These are phyloP conservation scores for Coccinonectria pachysandricola DNA, from an alignment of 2,329 filamentous ascomycete genomes.

Conservation along the genomic window DNA sequence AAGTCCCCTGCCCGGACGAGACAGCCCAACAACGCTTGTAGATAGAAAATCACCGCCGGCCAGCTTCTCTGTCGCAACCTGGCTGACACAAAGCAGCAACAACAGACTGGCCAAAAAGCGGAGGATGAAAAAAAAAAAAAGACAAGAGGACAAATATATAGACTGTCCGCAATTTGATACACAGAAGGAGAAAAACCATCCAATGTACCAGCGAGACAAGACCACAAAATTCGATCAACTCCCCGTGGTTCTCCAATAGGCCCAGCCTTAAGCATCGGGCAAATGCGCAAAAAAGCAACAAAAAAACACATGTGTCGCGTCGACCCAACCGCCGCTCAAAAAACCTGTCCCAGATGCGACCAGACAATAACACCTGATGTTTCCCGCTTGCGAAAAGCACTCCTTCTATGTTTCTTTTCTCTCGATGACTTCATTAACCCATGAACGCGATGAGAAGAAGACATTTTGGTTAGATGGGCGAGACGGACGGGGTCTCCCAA, in stretches of 20 bases:
- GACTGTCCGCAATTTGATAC: conserved; percentile 18
- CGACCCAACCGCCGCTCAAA: conserved; percentile 22
- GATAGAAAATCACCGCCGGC: conserved; percentile 11
- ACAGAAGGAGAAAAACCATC: conserved; percentile 19
- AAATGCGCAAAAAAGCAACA: not conserved
- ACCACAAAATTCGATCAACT: conserved; percentile 26
- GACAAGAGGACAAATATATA: conserved; percentile 21
- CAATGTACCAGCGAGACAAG: conserved; percentile 20
- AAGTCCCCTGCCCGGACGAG: conserved; percentile 15
- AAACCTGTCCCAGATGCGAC: conserved; percentile 24
- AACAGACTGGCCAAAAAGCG: conserved; percentile 8
- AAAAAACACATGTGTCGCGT: not conserved
- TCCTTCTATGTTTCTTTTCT: conserved; percentile 35
- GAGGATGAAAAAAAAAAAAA: conserved; percentile 13
- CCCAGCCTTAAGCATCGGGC: conserved; percentile 21
- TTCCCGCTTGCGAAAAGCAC: conserved; percentile 23
- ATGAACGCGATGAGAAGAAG: conserved; percentile 21
- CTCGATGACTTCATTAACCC: conserved; percentile 39
- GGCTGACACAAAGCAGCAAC: conserved; percentile 3
- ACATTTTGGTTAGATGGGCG: conserved; percentile 20
- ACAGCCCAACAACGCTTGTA: conserved; percentile 20
- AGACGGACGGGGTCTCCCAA: conserved; percentile 16
- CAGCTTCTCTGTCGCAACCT: conserved; percentile 10
- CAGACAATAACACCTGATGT: conserved; percentile 27
- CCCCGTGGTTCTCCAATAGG: conserved; percentile 23